phyloP scores from a whole-genome alignment of 257 asterid species.

The Solanum pimpinellifolium region DNA sequence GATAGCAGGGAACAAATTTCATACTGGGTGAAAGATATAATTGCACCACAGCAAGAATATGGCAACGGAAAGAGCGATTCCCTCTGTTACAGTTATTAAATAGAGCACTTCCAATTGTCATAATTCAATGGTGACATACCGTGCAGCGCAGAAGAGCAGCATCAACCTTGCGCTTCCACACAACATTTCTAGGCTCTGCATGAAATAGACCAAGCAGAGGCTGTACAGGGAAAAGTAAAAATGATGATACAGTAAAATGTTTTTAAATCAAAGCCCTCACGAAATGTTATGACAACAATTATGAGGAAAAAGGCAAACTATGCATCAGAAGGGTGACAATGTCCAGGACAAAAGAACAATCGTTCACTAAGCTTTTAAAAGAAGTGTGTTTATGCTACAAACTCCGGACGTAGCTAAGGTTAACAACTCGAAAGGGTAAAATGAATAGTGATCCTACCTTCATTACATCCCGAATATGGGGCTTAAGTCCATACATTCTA shows the following conservation, averaged over 20 bases:
- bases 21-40: not conserved
- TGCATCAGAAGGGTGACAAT: not conserved
- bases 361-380: not conserved
- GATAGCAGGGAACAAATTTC: not conserved
- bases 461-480: conserved; percentile 57
- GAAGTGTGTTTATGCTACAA: not conserved
- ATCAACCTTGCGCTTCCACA: conserved; percentile 88
- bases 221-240: conserved; percentile 24
- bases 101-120: not conserved
- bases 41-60: not conserved
- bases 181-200: conserved; percentile 61
- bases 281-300: not conserved
- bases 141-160: conserved; percentile 53
- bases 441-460: conserved; percentile 29
- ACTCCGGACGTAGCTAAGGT: not conserved
- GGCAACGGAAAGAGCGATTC: not conserved
- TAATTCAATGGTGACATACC: conserved; percentile 24
- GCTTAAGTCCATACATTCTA: conserved; percentile 44
- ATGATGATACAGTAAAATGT: not conserved
- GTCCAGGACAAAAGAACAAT: not conserved
- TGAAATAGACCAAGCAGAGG: conserved; percentile 79
- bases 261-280: not conserved
- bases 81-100: not conserved
- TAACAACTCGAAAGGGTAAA: not conserved
- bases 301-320: not conserved